Percentiles rank a stretch among this genome's conserved stretches.
phyloP scores from a whole-genome alignment of 306 rosid species.

The Vicia villosa region DNA sequence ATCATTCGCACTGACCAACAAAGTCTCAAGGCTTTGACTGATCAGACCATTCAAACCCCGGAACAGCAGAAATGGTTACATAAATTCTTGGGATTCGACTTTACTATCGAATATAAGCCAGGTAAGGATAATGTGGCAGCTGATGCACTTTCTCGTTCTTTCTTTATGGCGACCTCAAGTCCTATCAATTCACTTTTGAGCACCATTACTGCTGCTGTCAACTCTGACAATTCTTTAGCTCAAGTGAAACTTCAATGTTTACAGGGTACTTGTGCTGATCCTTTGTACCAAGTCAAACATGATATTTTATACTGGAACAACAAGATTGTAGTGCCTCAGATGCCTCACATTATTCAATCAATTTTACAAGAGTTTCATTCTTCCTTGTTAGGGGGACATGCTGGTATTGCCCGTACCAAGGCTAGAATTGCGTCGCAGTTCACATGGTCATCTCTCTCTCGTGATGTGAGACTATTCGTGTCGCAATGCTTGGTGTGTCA shows the following conservation, averaged over 20 bases:
- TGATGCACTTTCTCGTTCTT: too few relatives aligned
- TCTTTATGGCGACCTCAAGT: too few relatives aligned
- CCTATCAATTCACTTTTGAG: too few relatives aligned
- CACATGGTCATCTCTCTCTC: not conserved
- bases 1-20: too few relatives aligned
- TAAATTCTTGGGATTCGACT: too few relatives aligned
- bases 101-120: too few relatives aligned
- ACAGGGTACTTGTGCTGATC: not conserved
- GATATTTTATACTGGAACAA: not conserved
- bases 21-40: too few relatives aligned
- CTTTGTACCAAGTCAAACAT: not conserved
- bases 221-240: not conserved
- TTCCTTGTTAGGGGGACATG: not conserved
- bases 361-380: not conserved
- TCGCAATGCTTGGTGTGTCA: not conserved
- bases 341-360: not conserved
- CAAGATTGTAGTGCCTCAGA: not conserved
- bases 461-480: not conserved
- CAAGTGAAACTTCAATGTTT: not conserved
- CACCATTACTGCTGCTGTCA: not conserved
- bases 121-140: too few relatives aligned
- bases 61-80: too few relatives aligned
- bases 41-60: too few relatives aligned
- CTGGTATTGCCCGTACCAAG: not conserved
- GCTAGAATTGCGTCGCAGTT: not conserved